Evolutionary conservation across 192 early-diverging fungal genomes (phyloP), one percentile per base, ranked within the genome.

Genomic region (Backusella mclennaniae): DNA sequence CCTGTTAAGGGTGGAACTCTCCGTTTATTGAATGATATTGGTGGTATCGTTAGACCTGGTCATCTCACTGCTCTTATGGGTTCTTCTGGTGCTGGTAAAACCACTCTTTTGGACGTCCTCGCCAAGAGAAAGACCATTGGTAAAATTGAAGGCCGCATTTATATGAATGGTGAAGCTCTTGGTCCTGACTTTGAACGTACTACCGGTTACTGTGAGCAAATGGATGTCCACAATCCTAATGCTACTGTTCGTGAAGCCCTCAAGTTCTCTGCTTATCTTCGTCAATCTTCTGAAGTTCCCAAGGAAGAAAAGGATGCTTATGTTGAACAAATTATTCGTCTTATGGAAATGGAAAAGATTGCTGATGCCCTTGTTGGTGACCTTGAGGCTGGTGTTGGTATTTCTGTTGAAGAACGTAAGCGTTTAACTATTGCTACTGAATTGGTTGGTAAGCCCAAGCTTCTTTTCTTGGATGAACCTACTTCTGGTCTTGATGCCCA

Each of bases 391-490:
- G 86, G 87, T 73, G 77, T 92, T 77, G 95, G 95, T 75, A 94
- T 96, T 67, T 93, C 92, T 35, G 90, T 95, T 6, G 95, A 94
- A 71, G 94, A 97, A 82, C 94, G 93, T 83, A 93, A 95, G 79
- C 90, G 95, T 44, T 85, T 97, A 33, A 93, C 92, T 9, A 95
- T 98, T 72, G 96, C 90, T 59, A 85, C 93, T 46, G 95, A 97
- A 81, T 87, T 97, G 36, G 90, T 96, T 15, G 87, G 94, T 21
- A 86, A 92, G 84, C 91, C 93, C 19, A 89, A 91, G 77, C 80
- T 93, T 46, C 87, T 98, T 38, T 94, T 98, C 85, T 86, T 96
- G 73, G 95, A 96, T 84, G 96, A 93, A 78, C 96, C 96, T 63
- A 96, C 95, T 6, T 94, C 92, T 26, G 96, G 96, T 53, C 84